Percentiles rank a stretch among this genome's conserved stretches.
Conservation (phyloP, 345 rosid genomes). For the Populus nigra region DNA sequence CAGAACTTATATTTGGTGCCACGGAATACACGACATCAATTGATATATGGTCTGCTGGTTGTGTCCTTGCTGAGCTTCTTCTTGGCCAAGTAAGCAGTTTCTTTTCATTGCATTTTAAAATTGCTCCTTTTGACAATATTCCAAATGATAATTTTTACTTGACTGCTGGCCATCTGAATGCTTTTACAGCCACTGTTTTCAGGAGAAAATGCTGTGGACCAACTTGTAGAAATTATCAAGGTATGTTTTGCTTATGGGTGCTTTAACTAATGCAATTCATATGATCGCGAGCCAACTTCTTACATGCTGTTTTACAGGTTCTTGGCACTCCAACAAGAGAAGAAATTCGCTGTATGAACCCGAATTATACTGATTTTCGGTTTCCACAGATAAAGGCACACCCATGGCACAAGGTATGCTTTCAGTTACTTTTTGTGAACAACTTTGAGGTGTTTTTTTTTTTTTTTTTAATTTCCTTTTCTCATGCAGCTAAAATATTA, state of each 20-base stretch:
- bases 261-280: neutral
- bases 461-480: neutral
- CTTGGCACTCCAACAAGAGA: constrained; percentile 40
- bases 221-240: constrained; percentile 39
- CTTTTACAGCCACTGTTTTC: constrained; percentile 32
- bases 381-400: constrained; percentile 40
- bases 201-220: constrained; percentile 39
- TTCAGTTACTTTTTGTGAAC: neutral
- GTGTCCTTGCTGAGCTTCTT: constrained; percentile 39
- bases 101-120: neutral
- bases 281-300: neutral
- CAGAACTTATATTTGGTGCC: constrained; percentile 38
- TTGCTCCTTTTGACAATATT: neutral
- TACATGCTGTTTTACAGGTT: constrained; percentile 14
- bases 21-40: constrained; percentile 34
- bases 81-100: constrained; percentile 27
- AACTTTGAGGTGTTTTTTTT: neutral
- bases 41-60: constrained; percentile 40
- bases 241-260: constrained; percentile 6
- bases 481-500: neutral
- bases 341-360: constrained; percentile 41
- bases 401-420: constrained; percentile 36
- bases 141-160: neutral
- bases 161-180: neutral
- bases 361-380: constrained; percentile 36